Evolutionary conservation across 495 filamentous ascomycete species (phyloP), one percentile per base, ranked within the genome.

Genomic region (Daldinia vernicosa): DNA sequence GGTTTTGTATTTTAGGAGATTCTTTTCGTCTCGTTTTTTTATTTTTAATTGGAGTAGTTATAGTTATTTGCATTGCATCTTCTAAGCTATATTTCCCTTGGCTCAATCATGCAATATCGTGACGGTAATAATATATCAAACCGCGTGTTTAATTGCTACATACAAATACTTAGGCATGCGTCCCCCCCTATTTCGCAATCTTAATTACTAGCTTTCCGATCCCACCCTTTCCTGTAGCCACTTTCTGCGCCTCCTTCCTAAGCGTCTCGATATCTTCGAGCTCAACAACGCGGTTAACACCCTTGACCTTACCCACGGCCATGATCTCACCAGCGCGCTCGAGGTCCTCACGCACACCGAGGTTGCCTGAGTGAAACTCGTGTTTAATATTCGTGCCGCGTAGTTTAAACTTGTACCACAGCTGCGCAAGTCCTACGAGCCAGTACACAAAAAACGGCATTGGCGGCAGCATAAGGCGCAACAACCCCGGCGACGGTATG

Each of bases 181-280:
- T n/a, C n/a, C 9, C 4, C 17, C 17, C 14, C 39, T 19, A 39
- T 27, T 58, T 77, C n/a, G 63, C 68, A 66, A 86, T 76, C 59
- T 79, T 76, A 64, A 88, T 76, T 5, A 88, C 84, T 66, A 87
- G 74, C 75, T 87, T 88, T 28, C 87, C 87, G 26, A 87, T 58
- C 3, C 87, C 87, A 0, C 87, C 87, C 63, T 85, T 87, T 3
- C 80, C 81, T 22, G 78, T 79, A 24, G 77, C 80, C 19, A 89
- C 82, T 67, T 80, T 75, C 60, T 82, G 72, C 59, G 83, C 85
- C 17, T 77, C 85, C 32, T 71, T 67, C 64, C 78, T 80, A 2
- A 89, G 76, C 0, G 66, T 77, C 43, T 84, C 75, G 2, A 87
- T 67, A 74, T 89, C 83, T n/a, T 75, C 69, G 26, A 88, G 60